Evolutionary conservation across 2,329 filamentous ascomycete genomes (phyloP).

Genomic region (Scedosporium boydii): DNA sequence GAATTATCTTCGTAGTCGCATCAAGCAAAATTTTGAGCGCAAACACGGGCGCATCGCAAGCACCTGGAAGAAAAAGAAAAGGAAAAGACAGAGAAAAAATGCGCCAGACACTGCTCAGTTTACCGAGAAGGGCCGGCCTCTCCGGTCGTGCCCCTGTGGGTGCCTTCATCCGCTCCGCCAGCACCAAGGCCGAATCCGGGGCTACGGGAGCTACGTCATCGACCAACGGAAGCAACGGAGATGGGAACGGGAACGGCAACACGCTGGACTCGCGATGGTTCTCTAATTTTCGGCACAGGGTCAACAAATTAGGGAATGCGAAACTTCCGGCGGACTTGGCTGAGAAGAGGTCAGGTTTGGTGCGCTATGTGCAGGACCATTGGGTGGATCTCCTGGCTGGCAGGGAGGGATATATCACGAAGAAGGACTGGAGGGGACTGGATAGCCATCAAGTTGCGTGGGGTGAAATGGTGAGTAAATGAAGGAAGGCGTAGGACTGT

Average conservation of each 20-base stretch:
- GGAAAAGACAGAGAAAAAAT: too few relatives aligned
- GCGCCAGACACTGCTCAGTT: too few relatives aligned
- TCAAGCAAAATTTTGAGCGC: too few relatives aligned
- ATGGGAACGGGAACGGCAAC: not conserved
- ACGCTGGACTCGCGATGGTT: slow-evolving; percentile 18
- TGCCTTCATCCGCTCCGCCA: too few relatives aligned
- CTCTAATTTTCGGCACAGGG: slow-evolving; percentile 15
- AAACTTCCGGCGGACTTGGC: not conserved
- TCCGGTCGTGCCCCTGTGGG: too few relatives aligned
- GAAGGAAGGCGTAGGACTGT: slow-evolving; percentile 9
- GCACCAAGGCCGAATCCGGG: too few relatives aligned
- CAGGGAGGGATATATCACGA: slow-evolving; percentile 65
- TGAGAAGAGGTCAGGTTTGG: not conserved
- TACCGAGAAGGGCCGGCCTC: too few relatives aligned
- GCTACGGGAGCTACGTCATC: not conserved
- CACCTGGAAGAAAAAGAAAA: too few relatives aligned
- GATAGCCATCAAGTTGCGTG: slow-evolving; percentile 61
- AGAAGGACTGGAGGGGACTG: slow-evolving; percentile 46
- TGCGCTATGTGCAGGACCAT: slow-evolving; percentile 24
- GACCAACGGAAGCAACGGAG: not conserved
- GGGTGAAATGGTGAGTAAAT: slow-evolving; percentile 69
- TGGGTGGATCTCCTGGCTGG: slow-evolving; percentile 67
- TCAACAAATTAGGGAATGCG: slow-evolving; percentile 9
- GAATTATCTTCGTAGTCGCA: too few relatives aligned
- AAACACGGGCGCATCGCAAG: too few relatives aligned